Base-by-base conservation (phyloP, 2,329 filamentous ascomycete species). In the Botryotinia narcissicola region DNA sequence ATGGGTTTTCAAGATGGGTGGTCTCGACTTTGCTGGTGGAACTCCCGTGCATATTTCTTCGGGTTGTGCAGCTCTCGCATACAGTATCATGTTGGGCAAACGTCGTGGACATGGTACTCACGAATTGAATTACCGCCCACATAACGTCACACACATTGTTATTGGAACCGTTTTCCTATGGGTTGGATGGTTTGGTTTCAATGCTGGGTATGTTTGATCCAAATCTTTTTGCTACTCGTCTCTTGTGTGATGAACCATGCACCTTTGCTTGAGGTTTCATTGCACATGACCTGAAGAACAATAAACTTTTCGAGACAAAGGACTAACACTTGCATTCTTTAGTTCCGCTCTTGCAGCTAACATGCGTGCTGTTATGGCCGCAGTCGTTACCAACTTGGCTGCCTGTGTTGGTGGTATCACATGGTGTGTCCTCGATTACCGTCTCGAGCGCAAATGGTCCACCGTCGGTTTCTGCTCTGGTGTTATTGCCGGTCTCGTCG, bases 181-280 rank as follows among this genome's bases (percentile, higher is more conserved):
- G 94, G 92, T 97, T 25, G 94, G 94, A 71, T 97, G 94, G 94
- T 97, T 97, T 80, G 94, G 94, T 66, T 97, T 97, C 89, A 97
- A 97, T 79, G 93, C 93, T 68, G 94, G 94, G 70, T 72, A 72
- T 44, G 70, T 72, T 40, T n/a, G 22, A 61, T 37, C 14, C 18
- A 40, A 35, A 29, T 40, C 61, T 9, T 37, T n/a, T 25, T 61
- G 20, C 42, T 60, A 35, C n/a, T 70, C 22, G 14, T n/a, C n/a
- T 35, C 22, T 32, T 32, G 67, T 42, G 70, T 57, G 35, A 29
- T n/a, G 70, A 67, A 44, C 66, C 48, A 64, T 57, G 40, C 37
- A 62, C 40, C 40, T 32, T 42, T 72, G 35, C n/a, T 20, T 54
- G 7, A 67, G 29, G 70, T 72, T 72, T 66, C 46, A 67, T 64